Evolutionary conservation across 2,329 filamentous ascomycete species (phyloP), one percentile per base, ranked within the genome.

Genomic region (Cyanodermella asteris): DNA sequence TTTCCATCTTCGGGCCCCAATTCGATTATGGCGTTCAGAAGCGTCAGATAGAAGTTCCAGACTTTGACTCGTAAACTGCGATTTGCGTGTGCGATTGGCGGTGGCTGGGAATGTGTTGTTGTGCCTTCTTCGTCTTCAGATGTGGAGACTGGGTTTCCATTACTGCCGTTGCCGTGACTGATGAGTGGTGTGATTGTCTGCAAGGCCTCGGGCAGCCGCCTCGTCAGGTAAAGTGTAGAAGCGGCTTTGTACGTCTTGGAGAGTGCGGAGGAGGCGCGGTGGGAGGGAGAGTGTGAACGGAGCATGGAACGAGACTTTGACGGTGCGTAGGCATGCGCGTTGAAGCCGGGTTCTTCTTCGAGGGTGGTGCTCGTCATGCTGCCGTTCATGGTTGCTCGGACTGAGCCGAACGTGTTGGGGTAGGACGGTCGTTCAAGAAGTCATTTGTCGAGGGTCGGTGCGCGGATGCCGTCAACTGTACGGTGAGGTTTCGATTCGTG

Each of bases 31-130:
- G 80, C 75, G 52, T 93, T 91, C 33, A 94, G 59, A 25, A 93
- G 73, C 11, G 82, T 91, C 35, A 94, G 63, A 46, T 94, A 97
- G 40, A 97, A 61, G 47, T 81, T 91, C 87, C 87, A 97, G 34
- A 94, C 74, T 50, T 94, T 97, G 47, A 91, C 74, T 35, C 82
- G 62, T 29, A 78, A 87, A 16, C 72, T 75, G 36, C 74, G 68
- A 20, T 76, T 82, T 26, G 80, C 80, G 34, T 62, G 66, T 27
- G 77, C 72, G 26, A 93, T 69, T 4, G 81, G 78, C 15, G 80
- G 73, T 15, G 64, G 55, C 29, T 39, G 43, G n/a, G n/a, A n/a
- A n/a, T n/a, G n/a, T n/a, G n/a, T n/a, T n/a, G n/a, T n/a, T 12
- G 47, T 34, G 16, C 52, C 49, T 24, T 59, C 53, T 12, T 46